Evolutionary conservation across 1,284 basidiomycete genomes (phyloP).

Genomic region (Trichosporon sp.): DNA sequence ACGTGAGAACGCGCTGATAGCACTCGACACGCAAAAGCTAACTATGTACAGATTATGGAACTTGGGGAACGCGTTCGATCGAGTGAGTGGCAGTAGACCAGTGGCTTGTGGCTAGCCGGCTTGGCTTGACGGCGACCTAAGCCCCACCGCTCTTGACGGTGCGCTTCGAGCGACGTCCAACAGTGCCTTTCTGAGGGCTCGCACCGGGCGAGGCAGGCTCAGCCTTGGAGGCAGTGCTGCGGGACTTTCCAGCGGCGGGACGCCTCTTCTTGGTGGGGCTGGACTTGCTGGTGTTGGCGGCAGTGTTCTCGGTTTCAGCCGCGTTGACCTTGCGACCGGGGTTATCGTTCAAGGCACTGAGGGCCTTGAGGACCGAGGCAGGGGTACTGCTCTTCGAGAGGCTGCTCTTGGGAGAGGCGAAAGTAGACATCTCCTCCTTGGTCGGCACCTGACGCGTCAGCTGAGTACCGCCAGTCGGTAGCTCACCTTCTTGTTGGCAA

Average conservation of each 20-base stretch:
- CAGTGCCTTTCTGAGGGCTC: background rate
- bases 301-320: background rate
- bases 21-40: background rate
- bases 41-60: background rate
- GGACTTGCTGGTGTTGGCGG: background rate
- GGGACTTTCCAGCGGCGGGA: background rate
- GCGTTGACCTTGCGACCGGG: slow-evolving; percentile 6
- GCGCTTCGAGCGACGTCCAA: background rate
- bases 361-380: background rate
- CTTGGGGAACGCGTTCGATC: background rate
- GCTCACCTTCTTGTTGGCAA: slow-evolving; percentile 19
- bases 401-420: background rate
- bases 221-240: background rate
- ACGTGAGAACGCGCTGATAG: background rate
- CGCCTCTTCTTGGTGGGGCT: slow-evolving; percentile 4
- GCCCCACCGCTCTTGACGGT: background rate
- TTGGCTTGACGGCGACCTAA: background rate
- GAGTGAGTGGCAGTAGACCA: background rate
- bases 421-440: background rate
- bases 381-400: background rate
- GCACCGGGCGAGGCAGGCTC: background rate
- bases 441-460: background rate
- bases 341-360: background rate
- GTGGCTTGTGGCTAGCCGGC: background rate
- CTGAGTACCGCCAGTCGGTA: no score